phyloP scores from a whole-genome alignment of 148 eudicot genomes.

The Oxyria digyna region DNA sequence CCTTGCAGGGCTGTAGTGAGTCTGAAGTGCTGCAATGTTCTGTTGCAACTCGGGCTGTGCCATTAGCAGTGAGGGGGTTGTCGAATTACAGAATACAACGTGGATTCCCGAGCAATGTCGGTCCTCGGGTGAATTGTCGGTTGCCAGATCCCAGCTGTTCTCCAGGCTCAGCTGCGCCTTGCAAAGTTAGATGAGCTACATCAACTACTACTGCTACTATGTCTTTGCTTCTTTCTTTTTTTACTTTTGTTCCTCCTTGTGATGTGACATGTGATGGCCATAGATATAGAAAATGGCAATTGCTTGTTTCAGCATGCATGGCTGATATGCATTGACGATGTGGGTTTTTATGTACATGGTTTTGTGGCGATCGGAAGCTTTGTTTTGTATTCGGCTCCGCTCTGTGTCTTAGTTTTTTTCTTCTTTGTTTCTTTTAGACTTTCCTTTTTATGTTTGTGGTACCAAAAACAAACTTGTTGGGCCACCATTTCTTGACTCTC shows the following conservation, averaged over 20 bases:
- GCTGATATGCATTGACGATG: conserved; percentile 3
- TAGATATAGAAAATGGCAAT: not conserved
- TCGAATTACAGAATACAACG: conserved; percentile 35
- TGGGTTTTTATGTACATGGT: not conserved
- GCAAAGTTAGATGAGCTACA: conserved; percentile 67
- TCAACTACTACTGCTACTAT: not conserved
- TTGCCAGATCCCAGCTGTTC: conserved; percentile 68
- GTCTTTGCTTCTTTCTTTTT: not conserved
- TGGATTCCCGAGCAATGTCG: conserved; percentile 37
- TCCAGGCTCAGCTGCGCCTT: conserved; percentile 67
- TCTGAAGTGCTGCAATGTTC: conserved; percentile 24
- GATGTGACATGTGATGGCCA: conserved; percentile 2
- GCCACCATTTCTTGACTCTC: not conserved
- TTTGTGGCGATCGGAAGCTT: conserved; percentile 2
- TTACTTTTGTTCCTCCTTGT: not conserved
- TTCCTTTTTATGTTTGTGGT: not conserved
- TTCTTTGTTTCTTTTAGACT: too few species aligned
- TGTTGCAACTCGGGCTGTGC: conserved; percentile 19
- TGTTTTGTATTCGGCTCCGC: not conserved
- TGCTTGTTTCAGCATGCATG: not conserved
- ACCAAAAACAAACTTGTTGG: not conserved
- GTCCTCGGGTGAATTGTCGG: conserved; percentile 43
- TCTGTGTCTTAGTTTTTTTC: not conserved
- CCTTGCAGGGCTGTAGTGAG: conserved; percentile 46
- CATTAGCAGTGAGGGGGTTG: conserved; percentile 34